Evolutionary conservation across 495 filamentous ascomycete species (phyloP).

Genomic region (Daldinia caldariorum): DNA sequence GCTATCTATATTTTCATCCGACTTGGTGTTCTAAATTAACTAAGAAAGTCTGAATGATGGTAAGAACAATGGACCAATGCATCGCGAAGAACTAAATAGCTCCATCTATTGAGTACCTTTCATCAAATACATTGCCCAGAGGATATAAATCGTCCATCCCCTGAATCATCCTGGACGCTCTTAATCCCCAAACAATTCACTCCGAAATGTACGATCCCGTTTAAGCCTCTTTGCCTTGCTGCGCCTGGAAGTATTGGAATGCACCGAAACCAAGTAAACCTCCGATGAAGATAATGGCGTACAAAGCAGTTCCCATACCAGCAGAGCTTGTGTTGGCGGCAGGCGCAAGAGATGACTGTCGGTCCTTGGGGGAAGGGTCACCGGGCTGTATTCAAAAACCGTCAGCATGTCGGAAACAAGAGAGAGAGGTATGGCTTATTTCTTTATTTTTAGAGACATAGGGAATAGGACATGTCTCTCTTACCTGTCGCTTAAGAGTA

Average conservation of each 20-base stretch:
- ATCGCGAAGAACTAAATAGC: slow-evolving; percentile 31
- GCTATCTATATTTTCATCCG: neutral
- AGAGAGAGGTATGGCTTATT: slow-evolving; percentile 12
- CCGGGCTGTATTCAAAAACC: slow-evolving; percentile 68
- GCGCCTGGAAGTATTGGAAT: slow-evolving; percentile 85
- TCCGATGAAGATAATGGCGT: slow-evolving; percentile 82
- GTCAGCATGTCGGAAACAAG: slow-evolving; percentile 27
- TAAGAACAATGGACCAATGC: slow-evolving; percentile 13
- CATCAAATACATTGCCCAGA: slow-evolving; percentile 27
- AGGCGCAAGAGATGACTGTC: slow-evolving; percentile 58
- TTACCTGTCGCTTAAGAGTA: slow-evolving; percentile 84
- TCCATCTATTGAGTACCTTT: slow-evolving; percentile 39
- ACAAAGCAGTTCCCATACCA: slow-evolving; percentile 81
- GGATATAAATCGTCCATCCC: slow-evolving; percentile 37
- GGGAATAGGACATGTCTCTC: slow-evolving; percentile 36
- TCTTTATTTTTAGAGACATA: neutral
- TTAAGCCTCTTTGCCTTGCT: slow-evolving; percentile 56
- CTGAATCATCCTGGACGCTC: slow-evolving; percentile 22
- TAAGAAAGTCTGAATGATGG: slow-evolving; percentile 16
- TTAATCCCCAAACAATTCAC: slow-evolving; percentile 4
- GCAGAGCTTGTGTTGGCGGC: slow-evolving; percentile 59
- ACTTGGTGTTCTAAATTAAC: slow-evolving; percentile 20
- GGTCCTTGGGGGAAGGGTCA: slow-evolving; percentile 78
- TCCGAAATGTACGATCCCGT: slow-evolving; percentile 5
- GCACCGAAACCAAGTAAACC: slow-evolving; percentile 79